Conservation (phyloP, 2,329 filamentous ascomycete genomes). For the Ceratocystis lukuohia region DNA sequence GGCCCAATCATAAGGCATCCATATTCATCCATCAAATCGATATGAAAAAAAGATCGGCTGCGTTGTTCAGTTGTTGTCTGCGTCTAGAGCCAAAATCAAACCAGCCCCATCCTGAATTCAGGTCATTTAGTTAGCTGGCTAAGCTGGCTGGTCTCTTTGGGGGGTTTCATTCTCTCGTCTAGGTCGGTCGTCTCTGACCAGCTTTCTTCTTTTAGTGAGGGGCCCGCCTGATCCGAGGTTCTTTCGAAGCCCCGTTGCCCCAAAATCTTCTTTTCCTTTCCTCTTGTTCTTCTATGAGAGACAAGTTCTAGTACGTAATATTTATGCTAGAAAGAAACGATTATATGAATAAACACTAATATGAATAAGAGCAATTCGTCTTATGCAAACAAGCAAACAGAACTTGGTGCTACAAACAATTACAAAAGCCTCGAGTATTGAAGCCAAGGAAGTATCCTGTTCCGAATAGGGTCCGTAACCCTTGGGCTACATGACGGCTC, state of each 20-base stretch:
- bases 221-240: not conserved
- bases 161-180: no score
- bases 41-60: not conserved
- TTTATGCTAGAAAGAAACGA: no score
- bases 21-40: not conserved
- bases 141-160: not conserved
- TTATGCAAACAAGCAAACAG: no score
- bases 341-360: no score
- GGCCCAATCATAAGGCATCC: not conserved
- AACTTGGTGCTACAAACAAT: no score
- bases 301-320: no score
- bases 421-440: no score
- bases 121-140: not conserved
- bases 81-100: not conserved
- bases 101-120: not conserved
- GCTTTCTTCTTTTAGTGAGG: not conserved
- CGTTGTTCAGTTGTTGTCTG: no score
- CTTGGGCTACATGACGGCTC: no score
- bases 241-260: not conserved
- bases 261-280: not conserved
- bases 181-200: not conserved
- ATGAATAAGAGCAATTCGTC: no score
- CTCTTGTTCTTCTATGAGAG: not conserved
- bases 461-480: rapidly evolving
- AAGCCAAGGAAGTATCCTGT: no score